These are phyloP conservation scores for Stachybotrys echinatus DNA, from an alignment of 2,329 filamentous ascomycete genomes.

Conservation along the genomic window DNA sequence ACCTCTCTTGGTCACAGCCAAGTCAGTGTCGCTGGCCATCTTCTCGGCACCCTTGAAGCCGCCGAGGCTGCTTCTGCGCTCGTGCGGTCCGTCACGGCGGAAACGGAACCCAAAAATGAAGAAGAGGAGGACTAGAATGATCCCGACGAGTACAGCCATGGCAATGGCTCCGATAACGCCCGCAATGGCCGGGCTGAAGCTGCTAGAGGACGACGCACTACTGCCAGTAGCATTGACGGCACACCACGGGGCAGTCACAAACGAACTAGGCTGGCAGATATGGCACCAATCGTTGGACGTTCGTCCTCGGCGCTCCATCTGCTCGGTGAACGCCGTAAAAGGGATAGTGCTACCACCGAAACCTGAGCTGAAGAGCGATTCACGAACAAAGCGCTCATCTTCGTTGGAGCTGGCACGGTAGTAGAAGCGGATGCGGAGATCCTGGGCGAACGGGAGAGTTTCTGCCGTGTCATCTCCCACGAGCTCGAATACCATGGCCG, in stretches of 20 bases:
- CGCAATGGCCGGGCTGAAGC: conserved; percentile 31
- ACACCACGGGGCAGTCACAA: conserved; percentile 31
- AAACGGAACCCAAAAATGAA: conserved; percentile 27
- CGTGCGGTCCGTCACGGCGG: conserved; percentile 9
- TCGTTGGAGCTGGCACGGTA: conserved; percentile 44
- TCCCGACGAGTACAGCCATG: conserved; percentile 27
- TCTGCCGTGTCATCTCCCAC: conserved; percentile 21
- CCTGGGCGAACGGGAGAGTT: conserved; percentile 9
- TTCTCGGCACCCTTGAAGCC: conserved; percentile 42
- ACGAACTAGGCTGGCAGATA: conserved; percentile 26
- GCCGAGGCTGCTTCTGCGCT: conserved; percentile 16
- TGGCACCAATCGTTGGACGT: conserved; percentile 36
- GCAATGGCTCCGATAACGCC: conserved; percentile 42
- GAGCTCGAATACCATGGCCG: conserved; percentile 70
- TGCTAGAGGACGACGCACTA: background rate
- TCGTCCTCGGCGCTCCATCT: conserved; percentile 30
- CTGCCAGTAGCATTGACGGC: background rate
- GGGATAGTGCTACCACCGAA: conserved; percentile 25
- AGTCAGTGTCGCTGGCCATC: conserved; percentile 36
- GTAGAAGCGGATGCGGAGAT: conserved; percentile 50
- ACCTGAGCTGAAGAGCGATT: conserved; percentile 34
- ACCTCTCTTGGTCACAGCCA: conserved; percentile 32
- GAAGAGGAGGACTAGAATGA: conserved; percentile 24
- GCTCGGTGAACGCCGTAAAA: conserved; percentile 30
- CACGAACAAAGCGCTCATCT: conserved; percentile 25